Evolutionary conservation across 2,329 filamentous ascomycete species (phyloP), one percentile per base, ranked within the genome.

Genomic region (Diaporthe sp.): DNA sequence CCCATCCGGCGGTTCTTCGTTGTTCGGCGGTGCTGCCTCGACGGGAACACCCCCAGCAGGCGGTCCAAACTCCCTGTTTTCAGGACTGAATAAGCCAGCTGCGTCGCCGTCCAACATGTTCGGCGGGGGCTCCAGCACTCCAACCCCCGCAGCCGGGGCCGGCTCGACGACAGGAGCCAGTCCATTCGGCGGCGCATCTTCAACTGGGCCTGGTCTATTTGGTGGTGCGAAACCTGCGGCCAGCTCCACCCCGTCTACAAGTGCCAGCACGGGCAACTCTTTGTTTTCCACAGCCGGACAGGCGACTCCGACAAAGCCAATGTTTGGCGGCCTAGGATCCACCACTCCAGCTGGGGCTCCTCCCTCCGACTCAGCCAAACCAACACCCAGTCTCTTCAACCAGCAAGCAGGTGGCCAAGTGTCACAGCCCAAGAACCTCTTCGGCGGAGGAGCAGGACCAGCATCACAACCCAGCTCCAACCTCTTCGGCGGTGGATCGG

Each of bases 301-400:
- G 61, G 81, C 84, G 28, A 88, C 86, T 28, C 86, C 86, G 39
- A 85, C 85, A n/a, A 90, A 90, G 81, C 86, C 88, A 22, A 76
- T 85, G 72, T 86, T 90, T 73, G 78, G 80, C 37, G 78, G 82
- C n/a, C 79, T 89, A 47, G 83, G 85, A 72, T 90, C 89, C 25
- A 90, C 89, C 3, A 90, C 89, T 49, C 89, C 89, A 22, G 89
- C 89, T 31, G 89, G 89, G 49, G 86, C 87, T n/a, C 89, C 89
- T 73, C 88, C 89, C 0, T 80, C 84, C 7, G 85, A 83, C 39
- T 79, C 81, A 17, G 78, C 79, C 77, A 79, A 67, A 71, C 67
- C 57, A 37, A 61, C 74, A 31, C 53, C 68, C 17, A 63, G 53
- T 49, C 67, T 80, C 39, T 79, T 78, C 57, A 65, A 73, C 51